Conservation (phyloP, 306 rosid species). For the Hippophae rhamnoides region DNA sequence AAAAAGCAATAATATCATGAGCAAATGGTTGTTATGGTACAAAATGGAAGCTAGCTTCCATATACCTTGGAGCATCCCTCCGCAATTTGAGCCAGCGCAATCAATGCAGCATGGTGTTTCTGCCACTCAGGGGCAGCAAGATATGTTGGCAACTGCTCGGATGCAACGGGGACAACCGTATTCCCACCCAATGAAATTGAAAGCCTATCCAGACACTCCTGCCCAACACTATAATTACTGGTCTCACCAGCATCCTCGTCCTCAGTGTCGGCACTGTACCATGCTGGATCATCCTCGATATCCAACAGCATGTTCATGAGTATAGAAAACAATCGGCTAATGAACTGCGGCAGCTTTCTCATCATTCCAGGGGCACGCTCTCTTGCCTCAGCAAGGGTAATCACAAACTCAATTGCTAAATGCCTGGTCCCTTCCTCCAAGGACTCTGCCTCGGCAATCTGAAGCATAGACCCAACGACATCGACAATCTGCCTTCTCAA, state of each 20-base stretch:
- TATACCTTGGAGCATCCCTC: conserved; percentile 91
- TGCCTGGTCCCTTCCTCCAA: conserved; percentile 89
- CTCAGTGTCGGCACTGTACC: conserved; percentile 79
- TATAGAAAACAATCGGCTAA: conserved; percentile 72
- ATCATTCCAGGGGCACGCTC: conserved; percentile 96
- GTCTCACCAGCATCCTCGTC: conserved; percentile 91
- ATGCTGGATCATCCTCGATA: conserved; percentile 73
- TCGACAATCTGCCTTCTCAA: conserved; percentile 75
- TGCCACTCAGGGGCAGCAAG: conserved; percentile 94
- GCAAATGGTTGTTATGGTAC: not conserved
- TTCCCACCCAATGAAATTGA: conserved; percentile 95
- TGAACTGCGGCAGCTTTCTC: conserved; percentile 93
- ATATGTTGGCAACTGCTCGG: conserved; percentile 75
- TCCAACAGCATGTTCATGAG: conserved; percentile 82
- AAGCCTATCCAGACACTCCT: conserved; percentile 88
- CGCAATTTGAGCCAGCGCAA: conserved; percentile 85
- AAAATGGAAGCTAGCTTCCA: not conserved
- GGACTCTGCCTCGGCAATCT: conserved; percentile 79
- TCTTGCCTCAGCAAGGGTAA: conserved; percentile 89
- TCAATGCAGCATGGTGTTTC: conserved; percentile 79
- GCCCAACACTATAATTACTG: conserved; percentile 83
- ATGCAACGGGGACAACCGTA: conserved; percentile 88
- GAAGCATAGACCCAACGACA: conserved; percentile 85
- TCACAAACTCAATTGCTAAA: conserved; percentile 88
- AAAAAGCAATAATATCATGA: not conserved